These are phyloP conservation scores for Gorgonomyces haynaldii DNA, from an alignment of 192 early-diverging fungal species.

Conservation along the genomic window DNA sequence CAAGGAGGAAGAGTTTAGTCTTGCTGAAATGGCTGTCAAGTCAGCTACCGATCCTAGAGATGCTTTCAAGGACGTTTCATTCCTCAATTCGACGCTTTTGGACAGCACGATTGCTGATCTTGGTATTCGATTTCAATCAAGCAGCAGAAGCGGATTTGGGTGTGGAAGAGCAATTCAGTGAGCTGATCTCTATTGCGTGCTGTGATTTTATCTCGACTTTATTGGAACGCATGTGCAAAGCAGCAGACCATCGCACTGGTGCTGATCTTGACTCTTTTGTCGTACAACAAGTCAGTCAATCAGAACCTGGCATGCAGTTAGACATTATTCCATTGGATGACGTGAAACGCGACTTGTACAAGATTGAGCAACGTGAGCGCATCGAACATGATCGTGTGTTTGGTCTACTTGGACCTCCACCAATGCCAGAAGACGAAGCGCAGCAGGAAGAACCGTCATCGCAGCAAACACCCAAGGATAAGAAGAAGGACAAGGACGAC, in stretches of 20 bases:
- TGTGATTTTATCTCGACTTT: neutral
- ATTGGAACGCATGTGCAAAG: constrained; percentile 4
- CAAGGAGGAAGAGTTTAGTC: constrained; percentile 7
- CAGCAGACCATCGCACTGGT: constrained; percentile 3
- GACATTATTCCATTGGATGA: neutral
- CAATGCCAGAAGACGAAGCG: neutral
- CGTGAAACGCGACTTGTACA: neutral
- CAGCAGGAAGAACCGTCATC: neutral
- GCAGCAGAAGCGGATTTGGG: neutral
- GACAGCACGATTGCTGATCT: constrained; percentile 3
- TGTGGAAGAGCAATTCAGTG: neutral
- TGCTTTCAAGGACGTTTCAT: constrained; percentile 2
- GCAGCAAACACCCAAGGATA: neutral
- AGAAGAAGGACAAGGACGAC: neutral
- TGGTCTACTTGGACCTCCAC: constrained; percentile 1
- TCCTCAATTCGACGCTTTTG: neutral
- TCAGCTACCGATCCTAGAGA: neutral
- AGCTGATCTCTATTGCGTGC: constrained; percentile 1
- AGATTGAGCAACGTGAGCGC: constrained; percentile 3
- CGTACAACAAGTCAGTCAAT: neutral
- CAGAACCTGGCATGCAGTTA: constrained; percentile 1
- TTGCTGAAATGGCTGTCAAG: neutral
- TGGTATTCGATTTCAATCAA: neutral
- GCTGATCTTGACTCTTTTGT: neutral
- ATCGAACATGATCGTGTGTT: neutral